phyloP scores from a whole-genome alignment of 345 rosid genomes.

The Populus tremula region DNA sequence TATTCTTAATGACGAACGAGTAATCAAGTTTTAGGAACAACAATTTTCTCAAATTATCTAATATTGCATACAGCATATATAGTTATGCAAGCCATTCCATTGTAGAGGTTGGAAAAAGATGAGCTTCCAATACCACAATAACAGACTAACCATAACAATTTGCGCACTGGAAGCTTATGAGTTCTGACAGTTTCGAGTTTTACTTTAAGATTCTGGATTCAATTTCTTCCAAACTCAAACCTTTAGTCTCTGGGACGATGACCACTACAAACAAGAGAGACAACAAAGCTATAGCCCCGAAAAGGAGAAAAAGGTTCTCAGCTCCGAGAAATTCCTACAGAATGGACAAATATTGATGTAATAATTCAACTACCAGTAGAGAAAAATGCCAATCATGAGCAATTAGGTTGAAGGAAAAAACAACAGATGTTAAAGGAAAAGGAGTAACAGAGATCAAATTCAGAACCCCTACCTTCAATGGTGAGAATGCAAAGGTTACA shows the following conservation, averaged over 20 bases:
- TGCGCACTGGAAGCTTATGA: not conserved
- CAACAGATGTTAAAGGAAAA: not conserved
- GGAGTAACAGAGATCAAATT: not conserved
- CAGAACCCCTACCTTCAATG: constrained; percentile 23
- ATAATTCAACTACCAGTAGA: constrained; percentile 2
- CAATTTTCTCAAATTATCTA: not conserved
- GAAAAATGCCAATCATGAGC: not conserved
- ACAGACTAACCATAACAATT: not conserved
- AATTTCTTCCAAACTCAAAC: constrained; percentile 91
- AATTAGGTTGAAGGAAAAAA: not conserved
- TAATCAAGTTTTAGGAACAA: not conserved
- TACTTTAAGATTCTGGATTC: constrained; percentile 77
- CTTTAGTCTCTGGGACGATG: constrained; percentile 90
- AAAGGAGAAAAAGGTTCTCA: constrained; percentile 80
- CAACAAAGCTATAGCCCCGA: constrained; percentile 71
- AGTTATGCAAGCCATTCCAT: not conserved
- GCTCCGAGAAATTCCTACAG: constrained; percentile 84
- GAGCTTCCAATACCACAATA: not conserved
- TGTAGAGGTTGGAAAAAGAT: not conserved
- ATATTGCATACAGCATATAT: too few relatives aligned
- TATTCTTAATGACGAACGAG: too few relatives aligned
- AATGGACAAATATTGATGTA: constrained; percentile 14
- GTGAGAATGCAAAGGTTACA: constrained; percentile 35
- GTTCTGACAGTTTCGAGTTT: not conserved
- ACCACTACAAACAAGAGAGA: constrained; percentile 55